Conservation (phyloP, 192 early-diverging fungal genomes). For the Coemansia sp. region DNA sequence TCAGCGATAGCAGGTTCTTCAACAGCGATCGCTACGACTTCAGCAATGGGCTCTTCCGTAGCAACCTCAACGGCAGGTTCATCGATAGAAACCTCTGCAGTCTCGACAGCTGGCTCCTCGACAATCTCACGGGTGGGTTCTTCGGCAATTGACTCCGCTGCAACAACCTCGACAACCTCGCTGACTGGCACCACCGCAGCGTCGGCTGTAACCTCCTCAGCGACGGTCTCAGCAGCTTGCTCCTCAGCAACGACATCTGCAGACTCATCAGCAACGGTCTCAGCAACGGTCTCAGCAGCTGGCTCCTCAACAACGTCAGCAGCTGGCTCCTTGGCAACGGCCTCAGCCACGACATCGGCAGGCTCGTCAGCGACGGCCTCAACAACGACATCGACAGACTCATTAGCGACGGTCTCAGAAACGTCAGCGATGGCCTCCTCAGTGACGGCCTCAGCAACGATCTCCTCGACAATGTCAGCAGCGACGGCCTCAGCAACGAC, state of each 20-base stretch:
- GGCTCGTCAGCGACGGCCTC: neutral
- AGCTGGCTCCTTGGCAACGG: too few relatives aligned
- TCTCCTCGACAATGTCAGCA: neutral
- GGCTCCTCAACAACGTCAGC: neutral
- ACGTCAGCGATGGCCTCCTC: too few relatives aligned
- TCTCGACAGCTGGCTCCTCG: neutral
- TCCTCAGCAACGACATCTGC: neutral
- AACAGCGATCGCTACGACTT: neutral
- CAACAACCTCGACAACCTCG: neutral
- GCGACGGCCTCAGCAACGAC: neutral
- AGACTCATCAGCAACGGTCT: neutral
- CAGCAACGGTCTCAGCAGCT: neutral
- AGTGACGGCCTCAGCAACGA: neutral
- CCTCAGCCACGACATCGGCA: neutral
- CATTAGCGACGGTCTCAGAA: neutral
- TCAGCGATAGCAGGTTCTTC: neutral
- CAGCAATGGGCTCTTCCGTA: neutral
- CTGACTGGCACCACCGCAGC: neutral
- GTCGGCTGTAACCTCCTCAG: too few relatives aligned
- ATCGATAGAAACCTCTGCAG: neutral
- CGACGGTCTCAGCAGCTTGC: too few relatives aligned
- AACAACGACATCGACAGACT: too few relatives aligned
- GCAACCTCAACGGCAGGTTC: neutral
- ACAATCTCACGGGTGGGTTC: neutral
- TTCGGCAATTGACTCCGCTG: neutral